Conservation (phyloP, 495 filamentous ascomycete genomes). For the Penicillium canescens region DNA sequence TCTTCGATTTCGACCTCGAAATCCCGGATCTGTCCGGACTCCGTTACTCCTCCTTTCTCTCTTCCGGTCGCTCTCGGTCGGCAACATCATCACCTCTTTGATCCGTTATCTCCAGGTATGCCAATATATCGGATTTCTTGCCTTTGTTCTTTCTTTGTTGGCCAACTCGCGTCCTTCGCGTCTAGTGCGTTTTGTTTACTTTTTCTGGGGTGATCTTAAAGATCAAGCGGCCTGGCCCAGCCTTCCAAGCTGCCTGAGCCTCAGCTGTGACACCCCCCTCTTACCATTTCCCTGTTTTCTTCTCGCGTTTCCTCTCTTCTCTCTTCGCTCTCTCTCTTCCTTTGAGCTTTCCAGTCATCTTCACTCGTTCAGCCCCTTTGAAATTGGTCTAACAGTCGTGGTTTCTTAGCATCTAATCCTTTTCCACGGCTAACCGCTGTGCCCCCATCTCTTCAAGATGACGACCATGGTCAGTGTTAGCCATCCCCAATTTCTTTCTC, state of each 20-base stretch:
- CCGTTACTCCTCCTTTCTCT: constrained; percentile 14
- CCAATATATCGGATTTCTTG: not conserved
- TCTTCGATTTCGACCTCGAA: constrained; percentile 8
- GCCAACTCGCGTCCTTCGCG: not conserved
- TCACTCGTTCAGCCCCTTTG: constrained; percentile 8
- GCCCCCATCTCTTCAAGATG: constrained; percentile 40
- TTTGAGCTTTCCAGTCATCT: not conserved
- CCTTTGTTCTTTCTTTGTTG: not conserved
- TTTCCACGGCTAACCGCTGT: constrained; percentile 41
- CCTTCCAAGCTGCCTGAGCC: constrained; percentile 7
- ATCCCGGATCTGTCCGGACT: not conserved
- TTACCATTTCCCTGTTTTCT: not conserved
- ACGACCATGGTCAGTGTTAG: constrained; percentile 49
- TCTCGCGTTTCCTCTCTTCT: not conserved
- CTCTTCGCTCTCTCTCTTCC: not conserved
- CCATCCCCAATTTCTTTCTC: constrained; percentile 1
- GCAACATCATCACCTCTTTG: not conserved
- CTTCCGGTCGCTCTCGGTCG: not conserved
- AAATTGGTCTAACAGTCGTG: not conserved
- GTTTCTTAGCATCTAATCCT: constrained; percentile 6
- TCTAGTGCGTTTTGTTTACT: not conserved
- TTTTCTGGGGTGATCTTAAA: not conserved
- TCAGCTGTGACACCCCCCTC: constrained; percentile 5
- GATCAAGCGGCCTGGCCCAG: constrained; percentile 12
- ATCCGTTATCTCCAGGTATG: constrained; percentile 11